Evolutionary conservation across 2,329 filamentous ascomycete genomes (phyloP), one percentile per base, ranked within the genome.

Genomic region (Coniochaeta pulveracea): DNA sequence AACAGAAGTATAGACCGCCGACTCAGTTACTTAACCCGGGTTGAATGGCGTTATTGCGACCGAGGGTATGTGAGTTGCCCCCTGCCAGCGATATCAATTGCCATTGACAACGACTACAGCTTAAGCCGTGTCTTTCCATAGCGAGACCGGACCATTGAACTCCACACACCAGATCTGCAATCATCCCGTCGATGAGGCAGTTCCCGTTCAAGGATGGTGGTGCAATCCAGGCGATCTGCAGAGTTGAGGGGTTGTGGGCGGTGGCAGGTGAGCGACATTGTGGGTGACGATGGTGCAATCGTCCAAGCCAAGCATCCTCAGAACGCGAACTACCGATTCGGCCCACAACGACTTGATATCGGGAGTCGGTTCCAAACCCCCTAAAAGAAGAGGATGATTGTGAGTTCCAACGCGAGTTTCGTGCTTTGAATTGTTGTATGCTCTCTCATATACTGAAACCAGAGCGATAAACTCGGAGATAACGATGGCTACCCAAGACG

Each of bases 401-500:
- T n/a, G n/a, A n/a, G n/a, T n/a, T n/a, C n/a, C n/a, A n/a, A n/a
- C n/a, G n/a, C n/a, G n/a, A n/a, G n/a, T n/a, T n/a, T n/a, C n/a
- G n/a, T n/a, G n/a, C n/a, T n/a, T n/a, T n/a, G n/a, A n/a, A n/a
- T n/a, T n/a, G n/a, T n/a, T n/a, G n/a, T n/a, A n/a, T n/a, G n/a
- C n/a, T n/a, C n/a, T n/a, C n/a, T n/a, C n/a, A n/a, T n/a, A n/a
- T n/a, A n/a, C n/a, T n/a, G n/a, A 12, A 19, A 11, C 27, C 10
- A 12, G 6, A 19, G 8, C 27, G 3, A 29, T 10, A n/a, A 4
- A 28, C 27, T 17, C 26, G 26, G 27, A 29, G 27, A 29, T 29
- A 31, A 38, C 21, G 16, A 40, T 40, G 37, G 33, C 39, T n/a
- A 31, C 26, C 33, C 27, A 38, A 33, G 34, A 27, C 6, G 23